phyloP scores from a whole-genome alignment of 768 basidiomycete genomes.

The Hydnum rufescens region DNA sequence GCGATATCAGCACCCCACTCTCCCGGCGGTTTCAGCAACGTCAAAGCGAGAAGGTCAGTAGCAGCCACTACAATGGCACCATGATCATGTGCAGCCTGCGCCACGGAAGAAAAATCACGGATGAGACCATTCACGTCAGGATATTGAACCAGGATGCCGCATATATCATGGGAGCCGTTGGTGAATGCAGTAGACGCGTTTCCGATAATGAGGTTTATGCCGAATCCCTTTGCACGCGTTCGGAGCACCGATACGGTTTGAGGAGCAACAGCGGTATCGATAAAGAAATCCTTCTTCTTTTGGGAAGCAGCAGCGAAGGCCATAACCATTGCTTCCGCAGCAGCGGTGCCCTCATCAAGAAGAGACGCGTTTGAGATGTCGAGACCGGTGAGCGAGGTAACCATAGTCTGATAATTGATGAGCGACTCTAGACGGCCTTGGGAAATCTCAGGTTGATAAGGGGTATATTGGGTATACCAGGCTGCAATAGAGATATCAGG shows the following conservation, averaged over 20 bases:
- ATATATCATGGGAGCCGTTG: constrained; percentile 39
- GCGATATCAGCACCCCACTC: constrained; percentile 98
- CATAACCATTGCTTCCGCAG: constrained; percentile 96
- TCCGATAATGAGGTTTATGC: constrained; percentile 59
- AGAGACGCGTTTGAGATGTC: constrained; percentile 92
- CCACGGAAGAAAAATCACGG: constrained; percentile 47
- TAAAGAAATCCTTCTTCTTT: constrained; percentile 68
- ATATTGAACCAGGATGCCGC: constrained; percentile 85
- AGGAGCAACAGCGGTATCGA: constrained; percentile 63
- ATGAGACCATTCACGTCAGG: constrained; percentile 78
- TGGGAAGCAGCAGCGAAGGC: constrained; percentile 45
- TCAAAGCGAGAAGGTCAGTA: constrained; percentile 82
- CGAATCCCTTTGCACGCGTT: constrained; percentile 86
- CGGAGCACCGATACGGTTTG: constrained; percentile 81
- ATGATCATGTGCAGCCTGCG: constrained; percentile 43
- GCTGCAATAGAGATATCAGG: constrained; percentile 19
- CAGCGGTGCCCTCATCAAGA: constrained; percentile 86
- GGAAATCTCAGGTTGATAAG: constrained; percentile 95
- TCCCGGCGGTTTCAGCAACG: constrained; percentile 83
- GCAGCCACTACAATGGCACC: constrained; percentile 77
- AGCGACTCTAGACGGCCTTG: constrained; percentile 96
- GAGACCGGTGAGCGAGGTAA: constrained; percentile 83
- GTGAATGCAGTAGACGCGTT: constrained; percentile 32
- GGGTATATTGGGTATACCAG: constrained; percentile 96
- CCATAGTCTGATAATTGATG: constrained; percentile 93